Evolutionary conservation across 306 rosid species (phyloP), one percentile per base, ranked within the genome.

Genomic region (Pyrus communis): DNA sequence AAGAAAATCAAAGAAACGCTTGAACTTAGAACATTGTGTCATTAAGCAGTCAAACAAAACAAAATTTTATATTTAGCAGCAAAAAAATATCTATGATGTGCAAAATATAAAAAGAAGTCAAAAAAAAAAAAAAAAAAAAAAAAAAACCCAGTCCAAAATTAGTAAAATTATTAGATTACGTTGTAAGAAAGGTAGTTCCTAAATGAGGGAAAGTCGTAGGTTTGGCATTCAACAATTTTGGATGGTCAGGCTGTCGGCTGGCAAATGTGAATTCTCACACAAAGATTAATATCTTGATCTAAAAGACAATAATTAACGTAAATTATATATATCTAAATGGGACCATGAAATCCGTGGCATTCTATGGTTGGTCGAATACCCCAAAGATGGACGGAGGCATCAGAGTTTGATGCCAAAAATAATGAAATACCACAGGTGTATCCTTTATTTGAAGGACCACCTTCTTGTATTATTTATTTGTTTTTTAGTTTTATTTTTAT

Each of bases 351-450:
- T 10, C 30, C 66, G 64, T 79, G 80, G 80, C 71, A 3, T 21
- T 17, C 1, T 1, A 0, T 27, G 31, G 49, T 55, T 62, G 69
- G 83, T 0, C 0, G 21, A 7, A 31, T 12, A 42, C 38, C 22
- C 49, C 22, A 68, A 12, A 14, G 19, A 73, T 63, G 79, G 70
- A 79, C 60, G 77, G 70, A 57, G 65, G 17, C 12, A 64, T 70
- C 74, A 61, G 63, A 71, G 58, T 19, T 33, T 21, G 13, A 19
- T 71, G 68, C 70, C 9, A 4, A 38, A 70, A 27, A 74, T 51
- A 23, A 33, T 46, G 76, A 23, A 6, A 71, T 17, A n/a, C n/a
- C 62, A 31, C 69, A 22, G 70, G 73, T 6, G 7, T 18, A 21
- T 1, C 23, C 12, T 43, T 55, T 10, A n/a, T 25, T 11, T 31